These are phyloP conservation scores for Cyanophora paradoxa DNA, from an alignment of 78 protist genomes.

Conservation along the genomic window DNA sequence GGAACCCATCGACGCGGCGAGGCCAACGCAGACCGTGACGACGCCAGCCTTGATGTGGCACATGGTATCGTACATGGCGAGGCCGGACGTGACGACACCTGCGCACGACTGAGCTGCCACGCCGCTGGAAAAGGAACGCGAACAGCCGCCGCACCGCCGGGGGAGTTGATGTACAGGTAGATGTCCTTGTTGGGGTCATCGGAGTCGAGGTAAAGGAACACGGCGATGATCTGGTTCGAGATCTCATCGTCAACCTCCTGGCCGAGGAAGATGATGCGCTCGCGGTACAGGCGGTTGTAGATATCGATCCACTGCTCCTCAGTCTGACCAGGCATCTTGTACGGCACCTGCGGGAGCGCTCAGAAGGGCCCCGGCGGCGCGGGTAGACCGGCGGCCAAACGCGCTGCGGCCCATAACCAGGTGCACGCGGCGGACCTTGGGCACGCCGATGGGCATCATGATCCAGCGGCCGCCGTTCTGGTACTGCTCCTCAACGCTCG, in stretches of 20 bases:
- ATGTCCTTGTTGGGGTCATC: not conserved
- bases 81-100: not conserved
- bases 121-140: no score
- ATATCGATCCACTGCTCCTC: not conserved
- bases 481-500: not conserved
- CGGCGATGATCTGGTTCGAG: not conserved
- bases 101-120: no score
- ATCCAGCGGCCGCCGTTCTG: not conserved
- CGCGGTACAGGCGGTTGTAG: conserved; percentile 18
- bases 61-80: conserved; percentile 10
- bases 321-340: not conserved
- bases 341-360: not conserved
- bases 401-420: not conserved
- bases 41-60: not conserved
- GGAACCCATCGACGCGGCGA: conserved; percentile 11
- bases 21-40: not conserved
- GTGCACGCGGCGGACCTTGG: not conserved
- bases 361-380: not conserved
- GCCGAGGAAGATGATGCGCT: conserved; percentile 16
- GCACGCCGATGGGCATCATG: conserved; percentile 12
- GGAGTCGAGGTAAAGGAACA: conserved; percentile 13
- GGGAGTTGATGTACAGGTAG: conserved; percentile 3
- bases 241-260: conserved; percentile 6
- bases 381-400: not conserved
- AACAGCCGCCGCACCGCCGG: conserved; percentile 19